These are phyloP conservation scores for Rugosomyces carneus DNA, from an alignment of 1,284 basidiomycete genomes.

Conservation along the genomic window DNA sequence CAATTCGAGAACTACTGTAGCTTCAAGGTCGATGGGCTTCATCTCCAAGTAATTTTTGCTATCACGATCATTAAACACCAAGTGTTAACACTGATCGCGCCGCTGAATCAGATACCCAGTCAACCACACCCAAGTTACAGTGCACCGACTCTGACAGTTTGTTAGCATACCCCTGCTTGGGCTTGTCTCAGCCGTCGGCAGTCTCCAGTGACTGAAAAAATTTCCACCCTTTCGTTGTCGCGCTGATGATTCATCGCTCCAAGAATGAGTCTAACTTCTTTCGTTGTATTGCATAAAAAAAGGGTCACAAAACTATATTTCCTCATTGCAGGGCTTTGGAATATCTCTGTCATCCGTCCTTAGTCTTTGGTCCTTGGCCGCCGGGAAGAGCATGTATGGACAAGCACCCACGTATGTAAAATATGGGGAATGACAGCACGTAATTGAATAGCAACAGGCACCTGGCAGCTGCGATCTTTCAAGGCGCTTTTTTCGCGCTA, in stretches of 20 bases:
- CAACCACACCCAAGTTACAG: no score
- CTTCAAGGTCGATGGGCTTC: no score
- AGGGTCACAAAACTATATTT: constrained; percentile 3
- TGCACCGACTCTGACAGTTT: neutral
- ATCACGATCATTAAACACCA: no score
- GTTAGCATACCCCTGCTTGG: neutral
- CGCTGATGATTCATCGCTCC: neutral
- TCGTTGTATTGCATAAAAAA: neutral
- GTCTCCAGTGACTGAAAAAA: neutral
- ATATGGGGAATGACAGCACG: neutral
- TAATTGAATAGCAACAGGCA: constrained; percentile 1
- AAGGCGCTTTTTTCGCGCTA: constrained; percentile 2
- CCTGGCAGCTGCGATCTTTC: constrained; percentile 5
- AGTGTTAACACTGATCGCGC: no score
- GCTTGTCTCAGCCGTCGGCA: neutral
- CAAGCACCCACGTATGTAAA: neutral
- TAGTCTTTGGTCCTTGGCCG: neutral
- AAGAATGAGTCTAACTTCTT: constrained; percentile 7
- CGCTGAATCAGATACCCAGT: no score
- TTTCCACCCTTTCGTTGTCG: neutral
- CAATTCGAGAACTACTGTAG: no score
- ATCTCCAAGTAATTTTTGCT: no score
- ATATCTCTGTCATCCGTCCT: neutral
- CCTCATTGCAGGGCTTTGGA: constrained; percentile 1
- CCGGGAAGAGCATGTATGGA: constrained; percentile 1